Conservation (phyloP, 371 early-diverging fungal species). For the Syncephalastrum racemosum region DNA sequence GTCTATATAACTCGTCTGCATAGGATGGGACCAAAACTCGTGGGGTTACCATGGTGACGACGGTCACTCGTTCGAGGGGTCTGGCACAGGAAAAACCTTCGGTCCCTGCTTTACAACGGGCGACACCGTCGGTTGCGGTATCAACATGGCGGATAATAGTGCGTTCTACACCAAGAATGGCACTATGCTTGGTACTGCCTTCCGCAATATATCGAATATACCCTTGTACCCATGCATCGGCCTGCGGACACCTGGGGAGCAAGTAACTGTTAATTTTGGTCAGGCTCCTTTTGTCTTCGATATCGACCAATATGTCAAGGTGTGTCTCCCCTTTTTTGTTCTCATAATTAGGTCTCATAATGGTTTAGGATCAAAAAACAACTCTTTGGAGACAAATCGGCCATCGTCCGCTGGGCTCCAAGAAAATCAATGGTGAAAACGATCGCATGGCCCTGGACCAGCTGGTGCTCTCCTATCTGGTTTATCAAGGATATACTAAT, state of each 20-base stretch:
- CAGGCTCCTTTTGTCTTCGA: slow-evolving; percentile 81
- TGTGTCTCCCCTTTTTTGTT: slow-evolving; percentile 13
- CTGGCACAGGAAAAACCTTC: slow-evolving; percentile 79
- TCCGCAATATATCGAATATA: slow-evolving; percentile 30
- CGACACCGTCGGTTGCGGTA: slow-evolving; percentile 91
- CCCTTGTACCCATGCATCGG: slow-evolving; percentile 85
- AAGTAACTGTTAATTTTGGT: slow-evolving; percentile 91
- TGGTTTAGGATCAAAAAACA: slow-evolving; percentile 15
- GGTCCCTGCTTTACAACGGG: slow-evolving; percentile 93
- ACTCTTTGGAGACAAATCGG: slow-evolving; percentile 10
- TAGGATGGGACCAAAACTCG: slow-evolving; percentile 81
- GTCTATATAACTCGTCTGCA: no score
- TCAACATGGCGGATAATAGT: slow-evolving; percentile 77
- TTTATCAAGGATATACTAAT: slow-evolving; percentile 76
- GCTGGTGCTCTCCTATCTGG: slow-evolving; percentile 72
- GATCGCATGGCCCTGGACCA: slow-evolving; percentile 36
- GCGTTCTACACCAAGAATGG: slow-evolving; percentile 95
- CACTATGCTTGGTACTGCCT: slow-evolving; percentile 66
- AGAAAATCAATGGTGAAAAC: slow-evolving; percentile 9
- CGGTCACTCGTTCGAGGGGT: slow-evolving; percentile 80
- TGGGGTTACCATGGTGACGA: slow-evolving; percentile 96
- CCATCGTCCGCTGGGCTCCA: slow-evolving; percentile 5
- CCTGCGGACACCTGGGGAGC: slow-evolving; percentile 86
- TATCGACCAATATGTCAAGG: slow-evolving; percentile 77
- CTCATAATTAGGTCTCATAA: not conserved